Percentiles rank a stretch among this genome's conserved stretches.
These are phyloP conservation scores for Flaveria sonorensis DNA, from an alignment of 129 eudicot species.

Conservation along the genomic window DNA sequence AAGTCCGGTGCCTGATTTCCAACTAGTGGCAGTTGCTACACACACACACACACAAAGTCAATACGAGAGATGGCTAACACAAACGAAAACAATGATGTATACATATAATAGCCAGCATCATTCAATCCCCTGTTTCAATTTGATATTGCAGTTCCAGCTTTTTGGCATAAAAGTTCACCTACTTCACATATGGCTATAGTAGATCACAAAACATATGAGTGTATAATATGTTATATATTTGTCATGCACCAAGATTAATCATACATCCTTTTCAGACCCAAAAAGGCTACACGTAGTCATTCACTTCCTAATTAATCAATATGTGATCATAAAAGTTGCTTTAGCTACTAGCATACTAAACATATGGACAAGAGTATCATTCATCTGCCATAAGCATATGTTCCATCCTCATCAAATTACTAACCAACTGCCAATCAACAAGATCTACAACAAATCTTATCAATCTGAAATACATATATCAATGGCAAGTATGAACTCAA, in stretches of 20 bases:
- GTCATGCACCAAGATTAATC: neutral
- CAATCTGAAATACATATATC: too few species aligned
- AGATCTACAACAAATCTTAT: too few species aligned
- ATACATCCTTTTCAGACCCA: neutral
- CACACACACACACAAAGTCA: conserved; percentile 8
- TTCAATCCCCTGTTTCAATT: neutral
- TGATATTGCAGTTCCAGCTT: neutral
- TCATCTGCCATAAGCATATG: neutral
- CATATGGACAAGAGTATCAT: neutral
- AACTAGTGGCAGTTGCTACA: conserved; percentile 70
- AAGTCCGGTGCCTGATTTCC: conserved; percentile 92
- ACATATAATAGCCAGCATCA: neutral
- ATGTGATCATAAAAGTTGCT: neutral
- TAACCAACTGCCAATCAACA: too few species aligned
- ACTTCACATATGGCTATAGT: neutral
- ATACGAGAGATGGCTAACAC: conserved; percentile 2
- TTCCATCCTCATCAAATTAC: neutral
- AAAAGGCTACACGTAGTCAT: neutral
- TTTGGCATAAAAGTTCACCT: neutral
- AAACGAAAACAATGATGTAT: neutral
- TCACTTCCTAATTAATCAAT: neutral
- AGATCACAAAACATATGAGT: neutral
- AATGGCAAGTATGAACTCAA: too few species aligned
- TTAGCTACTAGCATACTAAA: neutral
- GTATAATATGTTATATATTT: neutral